phyloP scores from a whole-genome alignment of 306 rosid species.

The Argentina anserina region DNA sequence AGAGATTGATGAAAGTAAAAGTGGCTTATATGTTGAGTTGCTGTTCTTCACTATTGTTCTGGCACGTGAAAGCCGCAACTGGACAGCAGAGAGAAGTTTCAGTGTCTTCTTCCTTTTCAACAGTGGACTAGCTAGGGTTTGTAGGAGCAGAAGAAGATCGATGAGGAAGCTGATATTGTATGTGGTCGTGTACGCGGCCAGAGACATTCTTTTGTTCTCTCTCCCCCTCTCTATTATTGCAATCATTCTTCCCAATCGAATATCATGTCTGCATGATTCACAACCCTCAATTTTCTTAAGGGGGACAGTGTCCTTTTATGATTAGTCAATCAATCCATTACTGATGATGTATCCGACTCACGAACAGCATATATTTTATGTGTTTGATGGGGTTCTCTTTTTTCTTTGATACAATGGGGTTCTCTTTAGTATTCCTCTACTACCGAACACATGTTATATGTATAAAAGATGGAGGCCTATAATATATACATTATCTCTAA shows the following conservation, averaged over 20 bases:
- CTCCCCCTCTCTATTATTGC: not conserved
- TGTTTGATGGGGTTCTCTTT: not conserved
- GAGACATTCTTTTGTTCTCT: slow-evolving; percentile 23
- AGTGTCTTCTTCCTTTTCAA: not conserved
- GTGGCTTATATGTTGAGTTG: no score
- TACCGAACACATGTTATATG: no score
- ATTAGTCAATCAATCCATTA: not conserved
- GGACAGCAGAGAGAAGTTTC: not conserved
- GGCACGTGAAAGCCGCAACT: not conserved
- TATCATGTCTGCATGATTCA: not conserved
- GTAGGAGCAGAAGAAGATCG: not conserved
- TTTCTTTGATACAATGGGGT: no score
- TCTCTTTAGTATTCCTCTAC: not conserved
- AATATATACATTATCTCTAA: no score
- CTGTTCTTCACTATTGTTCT: not conserved
- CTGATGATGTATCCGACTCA: slow-evolving; percentile 7
- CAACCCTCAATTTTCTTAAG: not conserved
- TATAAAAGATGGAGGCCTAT: no score
- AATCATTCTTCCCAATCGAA: not conserved
- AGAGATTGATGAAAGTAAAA: not conserved
- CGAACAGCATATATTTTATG: not conserved
- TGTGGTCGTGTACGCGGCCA: slow-evolving; percentile 17
- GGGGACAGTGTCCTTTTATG: not conserved
- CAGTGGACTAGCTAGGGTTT: not conserved
- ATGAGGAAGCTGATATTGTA: not conserved